Evolutionary conservation across 805 yeast species (phyloP).

Genomic region (Wickerhamiella domercqiae): DNA sequence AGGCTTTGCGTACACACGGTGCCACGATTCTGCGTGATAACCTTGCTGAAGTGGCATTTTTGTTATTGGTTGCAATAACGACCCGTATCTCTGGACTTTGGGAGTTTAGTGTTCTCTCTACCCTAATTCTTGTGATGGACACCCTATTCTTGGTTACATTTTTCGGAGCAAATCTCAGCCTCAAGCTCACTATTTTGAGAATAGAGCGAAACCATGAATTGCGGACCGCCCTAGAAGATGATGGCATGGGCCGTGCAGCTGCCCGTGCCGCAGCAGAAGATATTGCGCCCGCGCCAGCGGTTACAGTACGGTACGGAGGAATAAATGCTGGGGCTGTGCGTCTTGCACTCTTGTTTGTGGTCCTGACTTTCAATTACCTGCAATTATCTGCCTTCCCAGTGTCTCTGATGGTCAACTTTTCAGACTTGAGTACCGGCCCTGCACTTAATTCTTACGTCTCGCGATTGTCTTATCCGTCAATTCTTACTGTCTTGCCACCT

Average conservation of each 20-base stretch:
- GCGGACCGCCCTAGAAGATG: conserved; percentile 76
- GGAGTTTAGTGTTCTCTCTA: conserved; percentile 65
- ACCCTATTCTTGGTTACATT: conserved; percentile 61
- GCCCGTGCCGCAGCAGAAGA: conserved; percentile 53
- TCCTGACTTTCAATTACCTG: conserved; percentile 24
- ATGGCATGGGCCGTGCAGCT: conserved; percentile 61
- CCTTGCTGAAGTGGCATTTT: conserved; percentile 52
- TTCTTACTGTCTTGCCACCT: conserved; percentile 27
- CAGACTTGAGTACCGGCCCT: conserved; percentile 12
- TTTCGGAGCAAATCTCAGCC: conserved; percentile 65
- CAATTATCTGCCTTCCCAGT: conserved; percentile 23
- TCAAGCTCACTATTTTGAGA: conserved; percentile 75
- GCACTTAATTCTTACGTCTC: conserved; percentile 7
- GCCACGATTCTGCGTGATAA: conserved; percentile 54
- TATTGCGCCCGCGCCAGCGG: conserved; percentile 9
- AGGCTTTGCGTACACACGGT: conserved; percentile 25
- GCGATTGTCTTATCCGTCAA: conserved; percentile 11
- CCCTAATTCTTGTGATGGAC: conserved; percentile 57
- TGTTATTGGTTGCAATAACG: conserved; percentile 39
- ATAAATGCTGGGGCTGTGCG: conserved; percentile 12
- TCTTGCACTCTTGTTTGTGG: conserved; percentile 20
- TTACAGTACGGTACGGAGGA: conserved; percentile 10
- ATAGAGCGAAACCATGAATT: conserved; percentile 70
- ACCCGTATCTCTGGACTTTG: conserved; percentile 51
- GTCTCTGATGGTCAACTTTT: conserved; percentile 19